Evolutionary conservation across 352 stramenopile species (phyloP), one percentile per base, ranked within the genome.

Genomic region (Globisporangium abappressorium): DNA sequence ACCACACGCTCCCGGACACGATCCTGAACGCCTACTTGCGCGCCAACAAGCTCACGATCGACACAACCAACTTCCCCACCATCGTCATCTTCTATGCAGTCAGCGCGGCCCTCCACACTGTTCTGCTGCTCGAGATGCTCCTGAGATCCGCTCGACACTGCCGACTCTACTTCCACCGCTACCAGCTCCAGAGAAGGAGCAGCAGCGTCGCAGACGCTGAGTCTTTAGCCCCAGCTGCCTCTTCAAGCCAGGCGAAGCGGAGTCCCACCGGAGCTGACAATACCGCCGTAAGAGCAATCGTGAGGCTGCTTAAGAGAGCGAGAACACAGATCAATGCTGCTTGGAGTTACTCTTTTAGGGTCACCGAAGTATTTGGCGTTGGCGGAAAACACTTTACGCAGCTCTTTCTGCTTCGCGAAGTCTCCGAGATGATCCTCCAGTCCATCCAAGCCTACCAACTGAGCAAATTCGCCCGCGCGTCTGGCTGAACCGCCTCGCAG

Each of bases 401-500:
- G 18, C 9, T 73, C 5, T 70, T 76, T 47, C 26, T 64, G 4
- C 8, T 68, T 7, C 66, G 67, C 33, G 70, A 70, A 26, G 22
- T 63, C 5, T 6, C 56, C 2, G 70, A 76, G 34, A 64, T 46
- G 14, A 57, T 67, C 24, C 53, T 74, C 8, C 68, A 72, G 64
- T 70, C 56, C 64, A 56, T 57, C n/a, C 62, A 71, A 68, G 66
- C 67, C 11, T 57, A 65, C 60, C 11, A 72, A 55, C 63, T 70
- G 46, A 69, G 75, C 56, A 33, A 72, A 62, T 69, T 65, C 18
- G 62, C 70, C 24, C 66, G 3, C 61, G 57, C 15, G 51, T 66
- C 0, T 73, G 66, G 66, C 62, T 76, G 41, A 76, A 76, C 51
- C 70, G 57, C 4, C 34, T 78, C 2, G 81, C 73, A 14, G 71